Base-by-base conservation (phyloP, 2,329 filamentous ascomycete species). In the Aquanectria penicillioides region DNA sequence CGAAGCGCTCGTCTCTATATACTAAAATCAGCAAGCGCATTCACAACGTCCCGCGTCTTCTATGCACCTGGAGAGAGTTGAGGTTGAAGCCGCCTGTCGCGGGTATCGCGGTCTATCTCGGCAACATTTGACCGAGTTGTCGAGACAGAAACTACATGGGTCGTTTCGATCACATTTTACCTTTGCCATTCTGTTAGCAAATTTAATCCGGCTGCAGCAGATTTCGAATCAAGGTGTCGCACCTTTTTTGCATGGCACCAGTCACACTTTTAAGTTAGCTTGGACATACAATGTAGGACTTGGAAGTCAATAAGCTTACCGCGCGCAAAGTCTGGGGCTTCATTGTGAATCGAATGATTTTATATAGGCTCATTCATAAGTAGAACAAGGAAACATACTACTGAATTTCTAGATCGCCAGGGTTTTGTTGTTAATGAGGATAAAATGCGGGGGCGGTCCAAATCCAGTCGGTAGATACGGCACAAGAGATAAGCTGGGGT, bases 161-260 rank as follows among this genome's bases (percentile, higher is more conserved):
- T 52, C 48, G 13, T 52, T 52, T 22, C 48, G 22, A 20, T 52
- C 48, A 22, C 48, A 52, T 34, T 52, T 52, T 12, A 52, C 26
- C 48, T 52, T 31, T 17, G 20, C 9, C 6, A 12, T 41, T 15
- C 22, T 37, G 22, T 26, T 52, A 10, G 36, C n/a, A n/a, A 25
- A 4, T 12, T 10, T 29, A 26, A n/a, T n/a, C 11, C 5, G 23
- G 13, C 1, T 15, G 26, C 7, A 29, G 15, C 25, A 6, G 10
- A n/a, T n/a, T n/a, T n/a, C n/a, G n/a, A n/a, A n/a, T n/a, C 15
- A 11, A 33, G 17, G 6, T 29, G 17, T 15, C 5, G 25, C 33
- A 52, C 48, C 37, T 52, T 52, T 23, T 43, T 52, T 25, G 48
- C 37, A 15, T 52, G 48, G 25, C 48, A 52, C 37, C 34, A 41